Percentiles rank a stretch among this genome's conserved stretches.
Evolutionary conservation across 2,329 filamentous ascomycete species (phyloP).

Genomic region (Lomentospora prolificans): DNA sequence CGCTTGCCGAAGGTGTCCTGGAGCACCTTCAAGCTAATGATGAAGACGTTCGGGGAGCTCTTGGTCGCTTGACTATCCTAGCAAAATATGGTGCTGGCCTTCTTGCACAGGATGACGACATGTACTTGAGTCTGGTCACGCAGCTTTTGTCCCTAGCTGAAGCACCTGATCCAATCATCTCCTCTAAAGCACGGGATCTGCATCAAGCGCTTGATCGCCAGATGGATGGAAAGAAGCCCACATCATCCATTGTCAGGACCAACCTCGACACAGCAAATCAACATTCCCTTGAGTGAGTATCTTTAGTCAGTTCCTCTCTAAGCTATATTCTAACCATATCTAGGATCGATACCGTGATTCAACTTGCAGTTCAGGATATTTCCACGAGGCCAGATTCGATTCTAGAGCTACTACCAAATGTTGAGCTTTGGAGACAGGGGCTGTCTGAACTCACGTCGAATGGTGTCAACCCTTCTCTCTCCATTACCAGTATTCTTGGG

Average conservation of each 20-base stretch:
- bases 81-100: slow-evolving; percentile 33
- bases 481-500: slow-evolving; percentile 63
- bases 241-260: slow-evolving; percentile 42
- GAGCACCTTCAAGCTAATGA: slow-evolving; percentile 21
- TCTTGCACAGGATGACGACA: slow-evolving; percentile 32
- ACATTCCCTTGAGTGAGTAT: slow-evolving; percentile 40
- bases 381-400: slow-evolving; percentile 21
- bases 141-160: slow-evolving; percentile 46
- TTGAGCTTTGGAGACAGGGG: slow-evolving; percentile 54
- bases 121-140: slow-evolving; percentile 40
- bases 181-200: slow-evolving; percentile 31
- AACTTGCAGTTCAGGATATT: slow-evolving; percentile 33
- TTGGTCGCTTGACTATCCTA: slow-evolving; percentile 39
- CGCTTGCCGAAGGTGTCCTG: slow-evolving; percentile 25
- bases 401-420: slow-evolving; percentile 51
- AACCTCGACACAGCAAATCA: slow-evolving; percentile 41
- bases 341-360: slow-evolving; percentile 43
- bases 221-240: slow-evolving; percentile 29
- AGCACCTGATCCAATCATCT: slow-evolving; percentile 26
- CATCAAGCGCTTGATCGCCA: slow-evolving; percentile 27
- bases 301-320: background rate
- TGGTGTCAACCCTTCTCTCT: slow-evolving; percentile 54
- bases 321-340: background rate
- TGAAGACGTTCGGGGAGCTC: slow-evolving; percentile 17
- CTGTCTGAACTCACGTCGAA: slow-evolving; percentile 39